These are phyloP conservation scores for Vitis rupestris DNA, from an alignment of 164 flowering plant species.

Conservation along the genomic window DNA sequence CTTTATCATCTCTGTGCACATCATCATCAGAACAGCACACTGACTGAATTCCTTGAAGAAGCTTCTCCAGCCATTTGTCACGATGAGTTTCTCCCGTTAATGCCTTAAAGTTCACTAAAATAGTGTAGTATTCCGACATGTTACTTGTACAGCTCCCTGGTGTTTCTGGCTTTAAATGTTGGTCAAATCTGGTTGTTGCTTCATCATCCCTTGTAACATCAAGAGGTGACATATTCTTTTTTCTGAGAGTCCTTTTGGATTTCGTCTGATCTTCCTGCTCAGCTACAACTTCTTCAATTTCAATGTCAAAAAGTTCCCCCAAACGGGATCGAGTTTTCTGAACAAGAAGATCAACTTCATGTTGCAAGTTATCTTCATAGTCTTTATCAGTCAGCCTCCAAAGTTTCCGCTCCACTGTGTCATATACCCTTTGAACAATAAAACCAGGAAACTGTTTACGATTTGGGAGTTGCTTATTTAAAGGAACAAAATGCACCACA, in stretches of 20 bases:
- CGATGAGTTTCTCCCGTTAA: constrained; percentile 71
- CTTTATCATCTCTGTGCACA: constrained; percentile 32
- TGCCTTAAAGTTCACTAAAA: constrained; percentile 55
- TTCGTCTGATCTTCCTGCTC: constrained; percentile 56
- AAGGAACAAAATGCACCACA: constrained; percentile 91
- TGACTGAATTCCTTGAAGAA: constrained; percentile 59
- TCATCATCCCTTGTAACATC: constrained; percentile 79
- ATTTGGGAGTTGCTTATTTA: constrained; percentile 73
- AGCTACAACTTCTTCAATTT: constrained; percentile 44
- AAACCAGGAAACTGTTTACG: constrained; percentile 88
- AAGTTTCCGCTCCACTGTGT: constrained; percentile 66
- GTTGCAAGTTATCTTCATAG: constrained; percentile 78
- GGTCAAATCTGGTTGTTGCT: constrained; percentile 38
- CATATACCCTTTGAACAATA: constrained; percentile 91
- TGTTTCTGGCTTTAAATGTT: constrained; percentile 54
- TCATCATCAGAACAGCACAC: constrained; percentile 36
- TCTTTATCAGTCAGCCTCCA: constrained; percentile 93
- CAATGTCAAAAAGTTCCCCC: constrained; percentile 83
- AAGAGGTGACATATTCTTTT: constrained; percentile 58
- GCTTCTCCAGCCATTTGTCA: constrained; percentile 82
- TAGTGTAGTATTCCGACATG: constrained; percentile 45
- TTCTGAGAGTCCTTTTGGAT: constrained; percentile 47
- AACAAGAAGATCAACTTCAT: constrained; percentile 89
- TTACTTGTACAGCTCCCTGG: constrained; percentile 64
- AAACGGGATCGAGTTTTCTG: constrained; percentile 66